Conservation (phyloP, 192 early-diverging fungal genomes). For the Coemansia sp. region DNA sequence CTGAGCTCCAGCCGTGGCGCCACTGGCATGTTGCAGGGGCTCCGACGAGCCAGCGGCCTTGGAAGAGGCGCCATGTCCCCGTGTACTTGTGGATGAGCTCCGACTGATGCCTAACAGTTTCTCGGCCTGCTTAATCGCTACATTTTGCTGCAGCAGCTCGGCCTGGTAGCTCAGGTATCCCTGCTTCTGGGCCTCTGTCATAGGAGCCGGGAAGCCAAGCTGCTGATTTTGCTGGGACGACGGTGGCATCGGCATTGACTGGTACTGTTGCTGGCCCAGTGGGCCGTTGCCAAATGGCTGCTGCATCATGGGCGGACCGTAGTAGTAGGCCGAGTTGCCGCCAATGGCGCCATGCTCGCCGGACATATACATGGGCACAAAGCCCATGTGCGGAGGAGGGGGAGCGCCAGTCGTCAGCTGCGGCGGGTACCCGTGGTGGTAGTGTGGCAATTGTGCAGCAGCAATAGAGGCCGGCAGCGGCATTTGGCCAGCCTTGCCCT, state of each 20-base stretch:
- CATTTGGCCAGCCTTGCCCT: neutral
- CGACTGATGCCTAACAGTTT: neutral
- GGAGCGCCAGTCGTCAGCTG: neutral
- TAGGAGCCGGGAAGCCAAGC: neutral
- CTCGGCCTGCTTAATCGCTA: neutral
- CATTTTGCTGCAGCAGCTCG: neutral
- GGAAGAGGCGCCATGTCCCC: neutral
- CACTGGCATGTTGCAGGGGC: neutral
- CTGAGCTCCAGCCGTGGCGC: neutral
- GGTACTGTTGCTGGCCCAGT: neutral
- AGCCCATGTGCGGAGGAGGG: slow-evolving; percentile 9
- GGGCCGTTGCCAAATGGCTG: neutral
- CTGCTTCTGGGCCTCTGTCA: neutral
- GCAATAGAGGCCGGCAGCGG: neutral
- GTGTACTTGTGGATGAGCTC: neutral
- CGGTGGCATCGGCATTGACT: neutral
- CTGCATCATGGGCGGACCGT: slow-evolving; percentile 3
- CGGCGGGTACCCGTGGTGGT: slow-evolving; percentile 2
- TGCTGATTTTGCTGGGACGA: no score
- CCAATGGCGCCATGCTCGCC: neutral
- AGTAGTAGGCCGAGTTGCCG: slow-evolving; percentile 4
- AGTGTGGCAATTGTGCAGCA: neutral
- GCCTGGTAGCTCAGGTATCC: neutral
- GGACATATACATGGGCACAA: slow-evolving; percentile 21
- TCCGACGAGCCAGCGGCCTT: neutral